These are phyloP conservation scores for Pythium coloratum DNA, from an alignment of 352 stramenopile genomes.

Conservation along the genomic window DNA sequence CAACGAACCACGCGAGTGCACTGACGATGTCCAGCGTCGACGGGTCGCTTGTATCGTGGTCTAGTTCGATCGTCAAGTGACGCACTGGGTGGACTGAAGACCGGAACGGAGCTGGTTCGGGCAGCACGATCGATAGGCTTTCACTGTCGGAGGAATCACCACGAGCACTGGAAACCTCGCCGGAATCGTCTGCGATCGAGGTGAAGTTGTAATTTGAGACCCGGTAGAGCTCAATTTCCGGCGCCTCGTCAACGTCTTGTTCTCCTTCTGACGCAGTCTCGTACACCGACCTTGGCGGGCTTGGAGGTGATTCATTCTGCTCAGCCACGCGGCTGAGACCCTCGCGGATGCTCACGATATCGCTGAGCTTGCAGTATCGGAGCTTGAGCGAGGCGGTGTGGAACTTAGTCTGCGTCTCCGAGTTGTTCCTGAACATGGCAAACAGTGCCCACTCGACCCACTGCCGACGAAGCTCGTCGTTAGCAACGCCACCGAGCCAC, in stretches of 20 bases:
- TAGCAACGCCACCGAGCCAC: not conserved
- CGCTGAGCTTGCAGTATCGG: not conserved
- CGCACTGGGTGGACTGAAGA: not conserved
- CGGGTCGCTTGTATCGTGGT: not conserved
- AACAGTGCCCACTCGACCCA: not conserved
- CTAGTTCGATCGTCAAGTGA: conserved; percentile 4
- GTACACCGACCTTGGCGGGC: not conserved
- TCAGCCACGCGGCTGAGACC: not conserved
- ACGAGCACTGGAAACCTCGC: not conserved
- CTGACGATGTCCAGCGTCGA: not conserved
- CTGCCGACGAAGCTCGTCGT: not conserved
- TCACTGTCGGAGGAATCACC: not conserved
- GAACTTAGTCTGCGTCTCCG: not conserved
- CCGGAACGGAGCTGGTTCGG: not conserved
- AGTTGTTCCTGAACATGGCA: not conserved
- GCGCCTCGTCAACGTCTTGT: not conserved
- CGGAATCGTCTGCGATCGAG: not conserved
- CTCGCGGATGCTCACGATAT: not conserved
- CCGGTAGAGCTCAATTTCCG: not conserved
- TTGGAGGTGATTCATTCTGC: not conserved
- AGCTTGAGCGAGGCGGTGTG: not conserved
- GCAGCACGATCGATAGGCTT: not conserved
- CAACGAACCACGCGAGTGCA: conserved; percentile 12
- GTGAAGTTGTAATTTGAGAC: not conserved
- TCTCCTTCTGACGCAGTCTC: not conserved